A percentile compares a stretch with the other conserved stretches of the same genome.
Conservation (phyloP, 1,284 basidiomycete species). For the Grifola frondosa region DNA sequence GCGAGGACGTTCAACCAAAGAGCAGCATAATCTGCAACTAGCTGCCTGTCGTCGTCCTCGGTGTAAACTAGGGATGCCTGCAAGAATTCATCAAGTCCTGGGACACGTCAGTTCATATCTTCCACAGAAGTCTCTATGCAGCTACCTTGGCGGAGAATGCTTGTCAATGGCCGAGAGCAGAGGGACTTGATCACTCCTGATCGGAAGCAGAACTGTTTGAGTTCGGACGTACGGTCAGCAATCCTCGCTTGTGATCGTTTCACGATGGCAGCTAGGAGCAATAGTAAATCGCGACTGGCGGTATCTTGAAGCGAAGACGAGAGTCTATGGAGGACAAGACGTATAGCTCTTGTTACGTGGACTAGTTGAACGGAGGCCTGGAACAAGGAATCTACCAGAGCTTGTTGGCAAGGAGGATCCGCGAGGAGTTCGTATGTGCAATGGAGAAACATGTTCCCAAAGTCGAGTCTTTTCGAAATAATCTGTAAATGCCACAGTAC, state of each 20-base stretch:
- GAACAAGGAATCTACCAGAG: constrained; percentile 35
- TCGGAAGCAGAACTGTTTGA: constrained; percentile 13
- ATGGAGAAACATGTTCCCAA: constrained; percentile 48
- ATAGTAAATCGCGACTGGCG: constrained; percentile 9
- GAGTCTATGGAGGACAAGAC: constrained; percentile 42
- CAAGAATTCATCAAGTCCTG: constrained; percentile 35
- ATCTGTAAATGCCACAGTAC: not conserved
- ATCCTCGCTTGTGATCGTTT: not conserved
- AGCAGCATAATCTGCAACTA: constrained; percentile 30
- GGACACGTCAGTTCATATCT: not conserved
- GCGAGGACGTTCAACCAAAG: constrained; percentile 38
- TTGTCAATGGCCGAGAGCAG: constrained; percentile 16
- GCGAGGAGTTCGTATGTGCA: constrained; percentile 25
- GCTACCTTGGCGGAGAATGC: constrained; percentile 35
- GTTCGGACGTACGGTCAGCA: not conserved
- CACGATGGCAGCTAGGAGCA: constrained; percentile 15
- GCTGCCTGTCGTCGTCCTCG: constrained; percentile 24
- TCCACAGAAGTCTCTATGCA: not conserved
- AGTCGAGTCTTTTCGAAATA: constrained; percentile 35
- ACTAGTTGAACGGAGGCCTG: constrained; percentile 20
- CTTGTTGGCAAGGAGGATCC: constrained; percentile 20
- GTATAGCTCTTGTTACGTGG: constrained; percentile 36
- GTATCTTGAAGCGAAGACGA: not conserved
- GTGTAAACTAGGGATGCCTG: constrained; percentile 22
- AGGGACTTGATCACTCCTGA: constrained; percentile 10